Evolutionary conservation across 1,284 basidiomycete species (phyloP), one percentile per base, ranked within the genome.

Genomic region (Athelia psychrophila): DNA sequence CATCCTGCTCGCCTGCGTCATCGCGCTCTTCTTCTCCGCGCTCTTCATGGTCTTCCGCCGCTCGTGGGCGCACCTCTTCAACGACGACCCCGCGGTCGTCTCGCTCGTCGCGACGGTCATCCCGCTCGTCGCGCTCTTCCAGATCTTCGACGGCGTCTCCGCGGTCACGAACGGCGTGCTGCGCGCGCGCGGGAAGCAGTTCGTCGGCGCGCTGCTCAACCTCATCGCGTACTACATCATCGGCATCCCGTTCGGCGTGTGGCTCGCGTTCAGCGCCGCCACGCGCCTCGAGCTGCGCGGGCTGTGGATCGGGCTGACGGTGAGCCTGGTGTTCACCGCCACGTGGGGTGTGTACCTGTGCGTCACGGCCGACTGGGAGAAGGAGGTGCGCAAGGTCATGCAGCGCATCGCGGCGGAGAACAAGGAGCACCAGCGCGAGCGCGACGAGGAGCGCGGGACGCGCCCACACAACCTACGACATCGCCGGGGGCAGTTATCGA

Each of bases 1-100:
- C 9, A 72, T 93, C 23, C 50, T 90, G 16, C 74, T 92, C 64
- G 80, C 80, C 0, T 62, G 90, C 2, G 60, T 64, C 2, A 72
- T 92, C 38, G 80, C 84, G 2, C 61, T 74, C 2, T 61, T 88
- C 22, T 84, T 81, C 60, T 92, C 89, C 55, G 63, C 77, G 0
- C 72, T 92, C 65, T 90, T 91, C 66, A 60, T 93, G 57, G 65
- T 79, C 13, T 92, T 93, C 76, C 77, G 90, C 5, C 67, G 83
- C 32, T 73, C 74, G 3, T 94, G 91, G 89, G 93, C 80, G 2
- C 84, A 86, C 62, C 67, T 95, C 22, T 97, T 96, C 76, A 96
- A 94, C 61, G 74, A 84, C 51, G 93, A 96, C 68, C 77, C 82
- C 6, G 77, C 71, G 59, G 88, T 92, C 4, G 77, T 86, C 27